Evolutionary conservation across 345 rosid species (phyloP).

Genomic region (Lumnitzera littorea): DNA sequence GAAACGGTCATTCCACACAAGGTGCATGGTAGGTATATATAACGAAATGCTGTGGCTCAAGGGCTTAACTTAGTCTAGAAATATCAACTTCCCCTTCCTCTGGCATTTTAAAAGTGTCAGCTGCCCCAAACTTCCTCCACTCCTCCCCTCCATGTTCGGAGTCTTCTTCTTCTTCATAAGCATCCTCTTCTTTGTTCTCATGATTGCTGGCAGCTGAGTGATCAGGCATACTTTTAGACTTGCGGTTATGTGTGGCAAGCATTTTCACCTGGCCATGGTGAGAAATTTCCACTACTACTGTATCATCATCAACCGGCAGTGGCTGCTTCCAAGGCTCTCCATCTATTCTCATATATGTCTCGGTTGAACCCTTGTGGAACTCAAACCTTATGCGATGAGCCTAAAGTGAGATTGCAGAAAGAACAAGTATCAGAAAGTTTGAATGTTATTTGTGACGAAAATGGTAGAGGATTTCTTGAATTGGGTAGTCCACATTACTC

Average conservation of each 20-base stretch:
- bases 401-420: slow-evolving; percentile 18
- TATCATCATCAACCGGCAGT: slow-evolving; percentile 53
- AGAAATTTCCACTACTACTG: slow-evolving; percentile 76
- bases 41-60: no score
- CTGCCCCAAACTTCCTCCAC: slow-evolving; percentile 34
- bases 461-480: no score
- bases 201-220: neutral
- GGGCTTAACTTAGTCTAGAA: slow-evolving; percentile 2
- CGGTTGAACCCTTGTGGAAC: slow-evolving; percentile 67
- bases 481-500: no score
- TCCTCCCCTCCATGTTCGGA: slow-evolving; percentile 16
- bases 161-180: slow-evolving; percentile 9
- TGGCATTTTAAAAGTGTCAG: slow-evolving; percentile 34
- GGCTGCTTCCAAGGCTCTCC: slow-evolving; percentile 97
- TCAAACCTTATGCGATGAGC: slow-evolving; percentile 64
- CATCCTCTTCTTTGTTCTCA: slow-evolving; percentile 2
- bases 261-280: slow-evolving; percentile 38
- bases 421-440: no score
- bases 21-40: no score
- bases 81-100: slow-evolving; percentile 23
- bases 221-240: slow-evolving; percentile 41
- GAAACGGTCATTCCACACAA: no score
- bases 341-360: slow-evolving; percentile 80
- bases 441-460: no score
- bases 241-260: slow-evolving; percentile 2